Evolutionary conservation across 352 stramenopile species (phyloP).

Genomic region (Peronospora farinosa): DNA sequence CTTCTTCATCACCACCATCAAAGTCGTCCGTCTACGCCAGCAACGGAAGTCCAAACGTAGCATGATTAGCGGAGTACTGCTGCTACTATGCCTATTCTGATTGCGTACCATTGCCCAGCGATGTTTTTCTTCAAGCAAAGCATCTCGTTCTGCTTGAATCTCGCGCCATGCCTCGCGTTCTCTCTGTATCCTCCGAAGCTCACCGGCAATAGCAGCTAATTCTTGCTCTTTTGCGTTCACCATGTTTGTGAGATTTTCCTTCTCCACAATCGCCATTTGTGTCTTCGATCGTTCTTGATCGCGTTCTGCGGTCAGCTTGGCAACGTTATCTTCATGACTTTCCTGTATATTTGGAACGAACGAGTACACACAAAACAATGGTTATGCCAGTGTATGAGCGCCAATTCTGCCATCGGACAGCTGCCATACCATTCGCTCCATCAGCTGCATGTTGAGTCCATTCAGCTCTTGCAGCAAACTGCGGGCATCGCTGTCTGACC

Average conservation of each 20-base stretch:
- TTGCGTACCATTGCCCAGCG: slow-evolving; percentile 67
- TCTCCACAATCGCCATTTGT: slow-evolving; percentile 57
- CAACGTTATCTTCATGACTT: slow-evolving; percentile 62
- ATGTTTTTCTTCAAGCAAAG: slow-evolving; percentile 77
- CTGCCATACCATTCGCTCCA: slow-evolving; percentile 60
- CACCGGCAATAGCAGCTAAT: slow-evolving; percentile 37
- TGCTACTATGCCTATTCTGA: not conserved
- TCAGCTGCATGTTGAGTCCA: slow-evolving; percentile 77
- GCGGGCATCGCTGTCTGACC: slow-evolving; percentile 36
- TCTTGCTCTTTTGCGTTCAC: slow-evolving; percentile 48
- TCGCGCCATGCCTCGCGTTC: slow-evolving; percentile 71
- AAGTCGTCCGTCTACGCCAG: slow-evolving; percentile 56
- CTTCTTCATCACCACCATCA: slow-evolving; percentile 31
- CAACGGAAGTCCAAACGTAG: not conserved
- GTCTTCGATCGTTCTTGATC: slow-evolving; percentile 68
- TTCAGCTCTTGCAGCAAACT: slow-evolving; percentile 80
- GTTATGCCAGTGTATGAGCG: not conserved
- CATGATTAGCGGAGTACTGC: slow-evolving; percentile 3
- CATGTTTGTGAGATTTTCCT: slow-evolving; percentile 48
- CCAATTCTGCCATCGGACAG: not conserved
- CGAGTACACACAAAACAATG: not conserved
- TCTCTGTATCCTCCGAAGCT: slow-evolving; percentile 66
- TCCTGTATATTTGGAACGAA: slow-evolving; percentile 33
- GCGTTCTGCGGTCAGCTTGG: slow-evolving; percentile 62
- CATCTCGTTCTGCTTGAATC: slow-evolving; percentile 74